Conservation (phyloP, 768 basidiomycete species). For the Hygrocybe coccinea region DNA sequence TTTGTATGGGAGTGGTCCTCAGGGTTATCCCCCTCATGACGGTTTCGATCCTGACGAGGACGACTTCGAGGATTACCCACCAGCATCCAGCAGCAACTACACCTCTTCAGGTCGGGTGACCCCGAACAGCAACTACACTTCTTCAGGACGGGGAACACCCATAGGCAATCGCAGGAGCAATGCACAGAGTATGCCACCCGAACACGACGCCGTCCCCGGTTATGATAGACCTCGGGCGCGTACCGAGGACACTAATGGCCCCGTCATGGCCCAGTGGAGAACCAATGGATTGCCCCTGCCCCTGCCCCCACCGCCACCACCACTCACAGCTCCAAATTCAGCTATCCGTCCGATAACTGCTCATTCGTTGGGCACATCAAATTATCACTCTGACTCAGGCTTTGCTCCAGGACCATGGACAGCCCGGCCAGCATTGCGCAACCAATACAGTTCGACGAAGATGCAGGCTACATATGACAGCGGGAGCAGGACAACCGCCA, state of each 20-base stretch:
- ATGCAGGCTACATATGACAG: slow-evolving; percentile 52
- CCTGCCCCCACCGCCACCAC: slow-evolving; percentile 36
- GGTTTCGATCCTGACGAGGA: slow-evolving; percentile 72
- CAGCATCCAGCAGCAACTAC: slow-evolving; percentile 48
- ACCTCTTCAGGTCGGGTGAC: slow-evolving; percentile 68
- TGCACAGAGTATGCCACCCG: slow-evolving; percentile 54
- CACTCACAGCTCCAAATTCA: slow-evolving; percentile 21
- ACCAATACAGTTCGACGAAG: slow-evolving; percentile 66
- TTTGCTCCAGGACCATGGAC: slow-evolving; percentile 29
- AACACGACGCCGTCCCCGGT: slow-evolving; percentile 45
- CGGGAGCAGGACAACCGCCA: slow-evolving; percentile 32
- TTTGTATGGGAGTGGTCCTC: slow-evolving; percentile 39
- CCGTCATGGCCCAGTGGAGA: slow-evolving; percentile 62
- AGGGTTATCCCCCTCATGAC: slow-evolving; percentile 57
- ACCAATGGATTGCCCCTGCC: slow-evolving; percentile 42
- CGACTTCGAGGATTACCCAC: slow-evolving; percentile 72
- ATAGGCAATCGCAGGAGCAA: slow-evolving; percentile 53
- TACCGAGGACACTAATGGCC: slow-evolving; percentile 64
- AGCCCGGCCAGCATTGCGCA: slow-evolving; percentile 47
- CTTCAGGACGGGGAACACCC: slow-evolving; percentile 74
- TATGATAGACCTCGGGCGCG: slow-evolving; percentile 60
- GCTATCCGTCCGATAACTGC: slow-evolving; percentile 40
- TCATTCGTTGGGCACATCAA: slow-evolving; percentile 43
- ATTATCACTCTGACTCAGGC: slow-evolving; percentile 44
- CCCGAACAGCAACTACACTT: slow-evolving; percentile 38